Base-by-base conservation (phyloP, 148 eudicot species). In the Arbutus unedo region DNA sequence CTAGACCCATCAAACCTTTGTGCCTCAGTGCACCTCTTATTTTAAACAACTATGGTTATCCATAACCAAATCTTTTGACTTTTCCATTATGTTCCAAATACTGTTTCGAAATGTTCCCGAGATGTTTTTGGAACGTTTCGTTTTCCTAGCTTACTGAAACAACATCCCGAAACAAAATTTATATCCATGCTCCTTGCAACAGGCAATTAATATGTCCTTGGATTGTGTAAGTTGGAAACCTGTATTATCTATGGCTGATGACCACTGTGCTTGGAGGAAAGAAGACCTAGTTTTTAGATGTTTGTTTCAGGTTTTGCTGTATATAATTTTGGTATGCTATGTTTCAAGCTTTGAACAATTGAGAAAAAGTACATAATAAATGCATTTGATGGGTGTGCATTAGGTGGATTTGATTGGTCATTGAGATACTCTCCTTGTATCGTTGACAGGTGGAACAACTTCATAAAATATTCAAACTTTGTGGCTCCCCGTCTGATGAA, bases 401-500 rank as follows among this genome's bases (percentile, higher is more conserved):
- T 16, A 79, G 10, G 14, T 66, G 76, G 75, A 31, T 53, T 81
- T 43, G 71, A 54, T 23, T 43, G 68, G 68, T 72, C 6, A 31
- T 19, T 79, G 77, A 68, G 57, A 47, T 47, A 62, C 56, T 48
- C 43, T 57, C 72, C 57, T 75, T 16, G 55, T 54, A 78, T 81
- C 45, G 19, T 83, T 60, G 85, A 79, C 81, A 92, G 95, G 93
- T 92, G 74, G 95, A 92, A 83, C 95, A 92, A 88, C 84, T 92
- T 55, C 94, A 92, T 81, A 92, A 89, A 86, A 92, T 92, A 67
- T 92, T 90, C 82, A 92, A 92, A 86, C 94, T 92, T 49, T 92
- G 94, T 64, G 94, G 94, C 51, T 92, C 94, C 3, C 94, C 94
- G 25, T 88, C 94, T 41, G 92, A 92, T 72, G 93, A 89, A 83